Base-by-base conservation (phyloP, 305 asterid species). In the Fraxinus greggii region DNA sequence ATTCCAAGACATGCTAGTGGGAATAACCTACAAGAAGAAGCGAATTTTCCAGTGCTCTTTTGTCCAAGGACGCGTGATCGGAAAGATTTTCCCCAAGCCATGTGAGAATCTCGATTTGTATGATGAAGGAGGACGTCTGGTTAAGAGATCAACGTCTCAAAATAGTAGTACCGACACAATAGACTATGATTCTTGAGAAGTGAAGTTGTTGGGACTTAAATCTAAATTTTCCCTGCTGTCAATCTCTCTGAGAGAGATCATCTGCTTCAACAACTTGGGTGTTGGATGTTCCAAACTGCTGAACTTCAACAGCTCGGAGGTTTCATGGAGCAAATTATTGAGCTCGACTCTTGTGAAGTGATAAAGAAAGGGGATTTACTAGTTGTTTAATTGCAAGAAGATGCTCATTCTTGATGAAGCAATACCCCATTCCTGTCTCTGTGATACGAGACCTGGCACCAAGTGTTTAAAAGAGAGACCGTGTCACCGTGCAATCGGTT, bases 1-100 rank as follows among this genome's bases (percentile, higher is more conserved):
- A 76, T 92, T 95, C 88, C 84, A 80, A 76, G 87, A 93, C 91
- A 90, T 93, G 97, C 63, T 87, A 28, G 95, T 94, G 3, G 98
- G 98, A 72, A 92, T 93, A 83, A 89, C 95, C 23, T 95, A 95
- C 92, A 95, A 95, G 92, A 95, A 95, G 88, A 95, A 95, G 85
- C 88, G 88, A 45, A 93, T 95, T 31, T 93, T 95, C 87, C 99
- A 93, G 90, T 95, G 99, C 78, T 89, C 98, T 45, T 92, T 78
- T 76, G 97, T 95, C 61, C 89, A 91, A 79, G 98, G 99, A 24
- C 97, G 94, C 51, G 99, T 86, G 78, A 87, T 92, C 23, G 99
- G 99, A 23, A 91, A 82, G 86, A 90, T 93, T 15, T 93, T 91
- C 83, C 99, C 98, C 8, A 23, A 87, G 54, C 99, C 99, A 7